Percentiles rank a stretch among this genome's conserved stretches.
phyloP scores from a whole-genome alignment of 352 stramenopile species.

The Globisporangium middletonii region DNA sequence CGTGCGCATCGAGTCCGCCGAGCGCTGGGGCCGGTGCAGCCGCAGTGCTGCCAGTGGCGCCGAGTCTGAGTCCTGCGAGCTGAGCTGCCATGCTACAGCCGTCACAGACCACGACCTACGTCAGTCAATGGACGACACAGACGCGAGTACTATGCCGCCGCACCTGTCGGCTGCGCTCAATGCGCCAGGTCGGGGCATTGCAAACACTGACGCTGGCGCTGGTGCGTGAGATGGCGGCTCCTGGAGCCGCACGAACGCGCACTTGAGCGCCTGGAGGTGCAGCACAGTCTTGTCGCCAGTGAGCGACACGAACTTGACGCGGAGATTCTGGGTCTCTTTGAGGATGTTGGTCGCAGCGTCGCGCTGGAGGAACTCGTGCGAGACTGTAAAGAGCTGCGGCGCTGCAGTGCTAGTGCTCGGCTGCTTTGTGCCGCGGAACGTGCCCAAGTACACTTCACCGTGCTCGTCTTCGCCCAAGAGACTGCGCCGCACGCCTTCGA shows the following conservation, averaged over 20 bases:
- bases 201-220: neutral
- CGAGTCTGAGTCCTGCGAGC: constrained; percentile 5
- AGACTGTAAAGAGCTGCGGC: constrained; percentile 34
- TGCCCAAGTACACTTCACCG: constrained; percentile 68
- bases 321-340: constrained; percentile 37
- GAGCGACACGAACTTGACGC: constrained; percentile 72
- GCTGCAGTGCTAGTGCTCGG: neutral
- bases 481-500: constrained; percentile 39
- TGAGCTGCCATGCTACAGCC: constrained; percentile 1
- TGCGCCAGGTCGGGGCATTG: neutral
- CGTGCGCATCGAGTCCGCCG: constrained; percentile 26
- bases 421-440: constrained; percentile 35
- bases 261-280: constrained; percentile 33
- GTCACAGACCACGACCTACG: neutral
- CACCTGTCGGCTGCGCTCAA: neutral
- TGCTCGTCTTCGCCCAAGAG: constrained; percentile 54
- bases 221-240: constrained; percentile 7
- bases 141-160: neutral
- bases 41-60: neutral
- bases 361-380: constrained; percentile 39
- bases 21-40: constrained; percentile 1
- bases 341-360: constrained; percentile 45
- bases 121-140: too few relatives aligned
- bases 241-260: constrained; percentile 26
- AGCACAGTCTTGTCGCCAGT: constrained; percentile 46